Percentiles rank a stretch among this genome's conserved stretches.
Conservation (phyloP, 805 yeast species). For the Kuraishia ogatae region DNA sequence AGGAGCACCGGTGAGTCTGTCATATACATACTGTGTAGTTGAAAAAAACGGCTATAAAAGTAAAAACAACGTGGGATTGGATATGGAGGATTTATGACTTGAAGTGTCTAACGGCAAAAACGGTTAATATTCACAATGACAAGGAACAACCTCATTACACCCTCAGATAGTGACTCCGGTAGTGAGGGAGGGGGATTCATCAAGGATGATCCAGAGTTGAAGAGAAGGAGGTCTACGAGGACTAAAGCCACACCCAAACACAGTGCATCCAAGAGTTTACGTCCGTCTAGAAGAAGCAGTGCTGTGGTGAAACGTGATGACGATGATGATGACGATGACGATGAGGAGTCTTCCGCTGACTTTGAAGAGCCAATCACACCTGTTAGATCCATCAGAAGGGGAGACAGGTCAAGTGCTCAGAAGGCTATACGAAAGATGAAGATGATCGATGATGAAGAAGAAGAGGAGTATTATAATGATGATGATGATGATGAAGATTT, state of each 20-base stretch:
- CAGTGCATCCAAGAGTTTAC: neutral
- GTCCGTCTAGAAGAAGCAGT: neutral
- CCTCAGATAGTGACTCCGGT: constrained; percentile 2
- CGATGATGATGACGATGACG: constrained; percentile 6
- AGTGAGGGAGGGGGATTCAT: constrained; percentile 32
- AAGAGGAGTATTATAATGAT: constrained; percentile 16
- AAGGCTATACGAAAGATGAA: constrained; percentile 17
- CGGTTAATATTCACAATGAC: neutral
- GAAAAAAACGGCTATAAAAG: too few relatives aligned
- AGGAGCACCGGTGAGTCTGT: neutral
- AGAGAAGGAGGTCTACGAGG: constrained; percentile 6
- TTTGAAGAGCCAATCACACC: constrained; percentile 5
- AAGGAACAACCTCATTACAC: neutral
- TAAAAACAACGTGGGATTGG: too few relatives aligned
- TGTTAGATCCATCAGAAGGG: constrained; percentile 10
- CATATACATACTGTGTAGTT: neutral
- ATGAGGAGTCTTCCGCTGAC: constrained; percentile 7
- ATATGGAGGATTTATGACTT: neutral
- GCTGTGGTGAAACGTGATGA: neutral
- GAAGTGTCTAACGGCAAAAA: too few relatives aligned
- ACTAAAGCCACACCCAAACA: constrained; percentile 3
- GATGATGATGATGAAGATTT: constrained; percentile 17
- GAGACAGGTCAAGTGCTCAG: constrained; percentile 12
- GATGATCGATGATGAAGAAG: constrained; percentile 22
- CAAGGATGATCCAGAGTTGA: constrained; percentile 24